These are phyloP conservation scores for Funneliformis mosseae DNA, from an alignment of 192 early-diverging fungal genomes.

Conservation along the genomic window DNA sequence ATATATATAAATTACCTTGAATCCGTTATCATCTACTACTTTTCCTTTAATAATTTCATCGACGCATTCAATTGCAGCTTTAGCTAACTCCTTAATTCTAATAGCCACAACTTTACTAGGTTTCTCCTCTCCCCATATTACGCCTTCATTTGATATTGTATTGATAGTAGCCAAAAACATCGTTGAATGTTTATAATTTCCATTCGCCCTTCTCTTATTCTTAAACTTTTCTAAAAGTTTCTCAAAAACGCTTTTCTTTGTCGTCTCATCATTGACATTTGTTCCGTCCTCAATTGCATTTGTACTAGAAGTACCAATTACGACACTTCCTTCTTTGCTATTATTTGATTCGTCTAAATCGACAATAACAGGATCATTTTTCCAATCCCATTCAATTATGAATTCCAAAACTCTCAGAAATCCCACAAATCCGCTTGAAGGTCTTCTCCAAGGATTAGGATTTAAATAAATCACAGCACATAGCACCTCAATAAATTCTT, in stretches of 20 bases:
- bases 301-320: not conserved
- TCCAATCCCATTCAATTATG: slow-evolving; percentile 75
- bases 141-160: slow-evolving; percentile 52
- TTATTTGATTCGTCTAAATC: slow-evolving; percentile 63
- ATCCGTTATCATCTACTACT: slow-evolving; percentile 34
- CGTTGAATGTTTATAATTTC: slow-evolving; percentile 46
- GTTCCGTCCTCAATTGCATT: not conserved
- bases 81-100: slow-evolving; percentile 67
- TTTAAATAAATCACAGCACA: slow-evolving; percentile 73
- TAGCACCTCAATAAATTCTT: slow-evolving; percentile 80
- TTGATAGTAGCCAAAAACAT: slow-evolving; percentile 71
- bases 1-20: slow-evolving; percentile 43
- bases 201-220: slow-evolving; percentile 48
- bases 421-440: slow-evolving; percentile 69
- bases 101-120: slow-evolving; percentile 61
- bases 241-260: slow-evolving; percentile 41
- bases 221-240: slow-evolving; percentile 59
- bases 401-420: slow-evolving; percentile 77
- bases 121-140: slow-evolving; percentile 59
- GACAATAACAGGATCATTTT: slow-evolving; percentile 74
- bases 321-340: not conserved
- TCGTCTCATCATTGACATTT: slow-evolving; percentile 43
- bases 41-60: slow-evolving; percentile 45
- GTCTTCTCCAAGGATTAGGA: slow-evolving; percentile 57
- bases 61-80: slow-evolving; percentile 61